These are phyloP conservation scores for Metroxylon sagu DNA, from an alignment of 176 grass and related monocot species.

Conservation along the genomic window DNA sequence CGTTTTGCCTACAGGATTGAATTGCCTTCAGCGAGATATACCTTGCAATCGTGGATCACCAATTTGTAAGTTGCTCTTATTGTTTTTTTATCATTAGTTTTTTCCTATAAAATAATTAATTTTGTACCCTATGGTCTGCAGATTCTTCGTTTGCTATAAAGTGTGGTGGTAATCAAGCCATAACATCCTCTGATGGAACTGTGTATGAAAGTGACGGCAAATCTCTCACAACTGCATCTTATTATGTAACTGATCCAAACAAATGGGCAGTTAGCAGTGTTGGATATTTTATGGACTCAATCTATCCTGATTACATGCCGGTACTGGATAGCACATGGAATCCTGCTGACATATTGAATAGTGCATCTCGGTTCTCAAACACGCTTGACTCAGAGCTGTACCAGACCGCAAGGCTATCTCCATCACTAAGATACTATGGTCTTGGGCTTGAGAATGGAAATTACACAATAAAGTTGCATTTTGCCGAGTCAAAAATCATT, in stretches of 20 bases:
- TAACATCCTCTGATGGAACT: conserved; percentile 5
- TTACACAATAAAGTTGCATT: conserved; percentile 31
- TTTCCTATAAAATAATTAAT: too few species aligned
- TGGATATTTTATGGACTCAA: conserved; percentile 18
- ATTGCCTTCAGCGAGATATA: too few species aligned
- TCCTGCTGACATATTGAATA: too few species aligned
- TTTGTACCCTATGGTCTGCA: background rate
- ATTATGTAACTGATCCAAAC: conserved; percentile 13
- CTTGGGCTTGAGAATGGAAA: conserved; percentile 49
- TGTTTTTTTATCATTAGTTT: too few species aligned
- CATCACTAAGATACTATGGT: conserved; percentile 28
- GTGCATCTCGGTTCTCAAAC: conserved; percentile 16
- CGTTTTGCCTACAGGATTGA: background rate
- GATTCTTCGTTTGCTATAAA: conserved; percentile 16
- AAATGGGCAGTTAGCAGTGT: conserved; percentile 37
- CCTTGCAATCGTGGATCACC: too few species aligned
- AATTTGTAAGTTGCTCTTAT: too few species aligned
- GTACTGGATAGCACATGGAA: too few species aligned
- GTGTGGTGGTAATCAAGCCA: background rate
- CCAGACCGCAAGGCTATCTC: conserved; percentile 26
- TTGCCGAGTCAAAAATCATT: conserved; percentile 20
- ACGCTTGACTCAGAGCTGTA: conserved; percentile 24
- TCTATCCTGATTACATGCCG: conserved; percentile 8
- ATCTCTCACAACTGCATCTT: background rate
- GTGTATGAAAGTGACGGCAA: background rate